Conservation (phyloP, 306 rosid species). For the Begonia loranthoides region DNA sequence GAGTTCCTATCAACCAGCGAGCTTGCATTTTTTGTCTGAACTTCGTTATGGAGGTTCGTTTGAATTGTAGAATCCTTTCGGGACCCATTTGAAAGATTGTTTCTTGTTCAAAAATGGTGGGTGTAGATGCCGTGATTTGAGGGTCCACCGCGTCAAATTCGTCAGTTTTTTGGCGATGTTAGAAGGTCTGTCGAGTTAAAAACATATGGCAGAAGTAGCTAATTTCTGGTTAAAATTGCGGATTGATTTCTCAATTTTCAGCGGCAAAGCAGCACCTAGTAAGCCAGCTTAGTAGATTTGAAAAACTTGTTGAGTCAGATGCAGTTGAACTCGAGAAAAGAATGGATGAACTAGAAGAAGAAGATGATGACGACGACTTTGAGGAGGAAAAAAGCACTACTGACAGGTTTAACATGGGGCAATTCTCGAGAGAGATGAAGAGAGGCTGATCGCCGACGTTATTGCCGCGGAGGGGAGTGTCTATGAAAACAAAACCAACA, state of each 20-base stretch:
- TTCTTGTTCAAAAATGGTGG: too few species aligned
- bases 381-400: conserved; percentile 17
- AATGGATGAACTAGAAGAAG: conserved; percentile 39
- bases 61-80: too few species aligned
- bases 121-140: too few species aligned
- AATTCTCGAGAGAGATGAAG: conserved; percentile 30
- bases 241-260: conserved; percentile 6
- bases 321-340: conserved; percentile 69
- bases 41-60: too few species aligned
- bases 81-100: too few species aligned
- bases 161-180: too few species aligned
- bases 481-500: conserved; percentile 29
- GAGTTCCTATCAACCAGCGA: too few species aligned
- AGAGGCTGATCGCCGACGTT: conserved; percentile 44
- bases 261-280: conserved; percentile 66
- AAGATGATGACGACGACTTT: conserved; percentile 8
- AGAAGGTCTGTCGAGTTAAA: too few species aligned
- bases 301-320: conserved; percentile 69
- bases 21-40: too few species aligned
- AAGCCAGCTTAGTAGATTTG: conserved; percentile 67
- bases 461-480: conserved; percentile 36
- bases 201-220: too few species aligned
- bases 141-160: too few species aligned
- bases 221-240: too few species aligned
- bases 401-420: conserved; percentile 18